Percentiles rank a stretch among this genome's conserved stretches.
phyloP scores from a whole-genome alignment of 805 yeast genomes.

The Ogataea glucozyma region DNA sequence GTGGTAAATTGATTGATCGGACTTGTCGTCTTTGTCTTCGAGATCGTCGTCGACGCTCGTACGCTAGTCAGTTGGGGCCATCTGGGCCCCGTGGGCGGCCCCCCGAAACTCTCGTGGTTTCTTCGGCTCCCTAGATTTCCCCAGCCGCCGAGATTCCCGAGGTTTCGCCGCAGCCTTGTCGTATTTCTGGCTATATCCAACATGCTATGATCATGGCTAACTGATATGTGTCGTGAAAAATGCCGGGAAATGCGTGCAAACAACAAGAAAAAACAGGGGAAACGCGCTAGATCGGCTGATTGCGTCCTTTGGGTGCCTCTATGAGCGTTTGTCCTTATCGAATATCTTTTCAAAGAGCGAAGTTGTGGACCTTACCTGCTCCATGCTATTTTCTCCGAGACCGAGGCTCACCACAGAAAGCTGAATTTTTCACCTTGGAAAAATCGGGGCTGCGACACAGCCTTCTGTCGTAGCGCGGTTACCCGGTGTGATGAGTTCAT shows the following conservation, averaged over 20 bases:
- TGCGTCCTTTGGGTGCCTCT: too few species aligned
- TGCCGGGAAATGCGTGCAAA: background rate
- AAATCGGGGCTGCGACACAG: slow-evolving; percentile 1
- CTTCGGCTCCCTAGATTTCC: background rate
- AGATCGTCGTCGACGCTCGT: background rate
- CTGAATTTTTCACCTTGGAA: slow-evolving; percentile 2
- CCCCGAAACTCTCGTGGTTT: too few species aligned
- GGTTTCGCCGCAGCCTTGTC: slow-evolving; percentile 2
- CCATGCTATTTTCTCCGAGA: background rate
- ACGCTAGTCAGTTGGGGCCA: background rate
- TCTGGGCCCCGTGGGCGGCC: background rate
- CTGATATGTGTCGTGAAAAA: background rate
- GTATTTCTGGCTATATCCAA: slow-evolving; percentile 10
- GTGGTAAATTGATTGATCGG: background rate
- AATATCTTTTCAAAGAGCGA: background rate
- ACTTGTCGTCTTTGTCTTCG: background rate
- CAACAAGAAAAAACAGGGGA: background rate
- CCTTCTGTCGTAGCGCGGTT: slow-evolving; percentile 4
- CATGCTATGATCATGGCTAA: slow-evolving; percentile 12
- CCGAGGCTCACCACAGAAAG: slow-evolving; percentile 3
- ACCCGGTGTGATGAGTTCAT: too few species aligned
- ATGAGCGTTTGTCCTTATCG: too few species aligned
- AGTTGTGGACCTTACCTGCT: background rate
- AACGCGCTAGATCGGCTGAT: background rate
- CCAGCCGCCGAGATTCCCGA: slow-evolving; percentile 1